Evolutionary conservation across 75 land plant species (phyloP).

Genomic region (Pseudotsuga menziesii): DNA sequence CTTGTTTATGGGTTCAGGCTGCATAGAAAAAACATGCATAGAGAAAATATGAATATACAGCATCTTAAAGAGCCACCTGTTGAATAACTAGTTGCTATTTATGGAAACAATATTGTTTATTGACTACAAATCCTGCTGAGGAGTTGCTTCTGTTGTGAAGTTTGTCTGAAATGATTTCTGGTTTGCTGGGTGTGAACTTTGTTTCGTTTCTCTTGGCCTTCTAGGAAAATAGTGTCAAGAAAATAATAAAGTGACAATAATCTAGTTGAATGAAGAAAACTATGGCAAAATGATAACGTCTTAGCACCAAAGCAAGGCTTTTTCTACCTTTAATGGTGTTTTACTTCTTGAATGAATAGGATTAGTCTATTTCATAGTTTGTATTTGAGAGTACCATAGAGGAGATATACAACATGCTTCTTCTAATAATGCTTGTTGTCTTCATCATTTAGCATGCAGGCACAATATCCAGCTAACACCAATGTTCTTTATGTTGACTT

Average conservation of each 20-base stretch:
- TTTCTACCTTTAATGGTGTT: background rate
- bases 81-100: background rate
- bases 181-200: background rate
- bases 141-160: background rate
- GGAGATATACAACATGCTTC: too few species aligned
- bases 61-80: background rate
- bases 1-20: background rate
- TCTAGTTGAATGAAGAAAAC: background rate
- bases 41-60: background rate
- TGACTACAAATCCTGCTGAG: background rate
- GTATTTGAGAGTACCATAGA: background rate
- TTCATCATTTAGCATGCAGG: slow-evolving; percentile 56
- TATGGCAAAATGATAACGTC: background rate
- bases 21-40: too few species aligned
- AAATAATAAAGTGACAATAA: background rate
- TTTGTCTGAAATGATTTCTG: background rate
- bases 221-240: too few species aligned
- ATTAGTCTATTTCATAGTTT: background rate
- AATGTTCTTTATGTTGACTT: slow-evolving; percentile 96
- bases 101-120: background rate
- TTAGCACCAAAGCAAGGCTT: background rate
- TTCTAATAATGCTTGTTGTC: slow-evolving; percentile 3
- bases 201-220: background rate
- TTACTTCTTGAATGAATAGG: background rate
- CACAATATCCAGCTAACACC: slow-evolving; percentile 92